phyloP scores from a whole-genome alignment of 129 eudicot species.

The Flaveria brownii region DNA sequence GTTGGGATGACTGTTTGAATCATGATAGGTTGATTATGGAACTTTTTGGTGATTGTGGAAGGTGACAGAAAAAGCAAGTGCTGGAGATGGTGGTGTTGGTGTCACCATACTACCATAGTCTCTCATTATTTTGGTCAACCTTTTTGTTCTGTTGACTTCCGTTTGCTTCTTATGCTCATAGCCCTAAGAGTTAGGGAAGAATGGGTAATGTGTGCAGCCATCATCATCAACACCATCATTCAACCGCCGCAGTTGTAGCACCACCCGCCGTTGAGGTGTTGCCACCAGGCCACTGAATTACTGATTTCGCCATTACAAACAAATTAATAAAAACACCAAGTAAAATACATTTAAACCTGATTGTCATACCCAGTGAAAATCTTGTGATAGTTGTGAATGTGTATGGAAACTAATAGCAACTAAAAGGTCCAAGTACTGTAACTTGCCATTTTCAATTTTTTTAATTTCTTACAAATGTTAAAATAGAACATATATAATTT shows the following conservation, averaged over 20 bases:
- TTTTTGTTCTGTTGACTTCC: slow-evolving; percentile 1
- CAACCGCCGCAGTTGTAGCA: too few species aligned
- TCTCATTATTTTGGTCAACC: slow-evolving; percentile 23
- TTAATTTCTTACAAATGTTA: background rate
- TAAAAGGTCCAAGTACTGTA: too few species aligned
- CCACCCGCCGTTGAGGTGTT: too few species aligned
- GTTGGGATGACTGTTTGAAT: slow-evolving; percentile 38
- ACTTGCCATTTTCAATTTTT: too few species aligned
- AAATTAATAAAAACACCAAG: too few species aligned
- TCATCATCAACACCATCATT: too few species aligned
- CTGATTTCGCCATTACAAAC: too few species aligned
- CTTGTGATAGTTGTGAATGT: too few species aligned
- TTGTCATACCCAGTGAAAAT: too few species aligned
- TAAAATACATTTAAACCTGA: too few species aligned
- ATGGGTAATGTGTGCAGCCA: background rate
- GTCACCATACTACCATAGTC: slow-evolving; percentile 34
- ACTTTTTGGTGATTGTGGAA: slow-evolving; percentile 35
- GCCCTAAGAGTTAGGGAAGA: background rate
- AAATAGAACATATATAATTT: background rate
- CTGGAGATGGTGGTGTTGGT: slow-evolving; percentile 30
- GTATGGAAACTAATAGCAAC: too few species aligned
- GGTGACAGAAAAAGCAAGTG: slow-evolving; percentile 29
- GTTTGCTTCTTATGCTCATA: background rate
- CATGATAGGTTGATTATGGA: slow-evolving; percentile 10
- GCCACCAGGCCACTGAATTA: too few species aligned